Percentiles rank a stretch among this genome's conserved stretches.
phyloP scores from a whole-genome alignment of 768 basidiomycete species.

The Pleurotus cornucopiae region DNA sequence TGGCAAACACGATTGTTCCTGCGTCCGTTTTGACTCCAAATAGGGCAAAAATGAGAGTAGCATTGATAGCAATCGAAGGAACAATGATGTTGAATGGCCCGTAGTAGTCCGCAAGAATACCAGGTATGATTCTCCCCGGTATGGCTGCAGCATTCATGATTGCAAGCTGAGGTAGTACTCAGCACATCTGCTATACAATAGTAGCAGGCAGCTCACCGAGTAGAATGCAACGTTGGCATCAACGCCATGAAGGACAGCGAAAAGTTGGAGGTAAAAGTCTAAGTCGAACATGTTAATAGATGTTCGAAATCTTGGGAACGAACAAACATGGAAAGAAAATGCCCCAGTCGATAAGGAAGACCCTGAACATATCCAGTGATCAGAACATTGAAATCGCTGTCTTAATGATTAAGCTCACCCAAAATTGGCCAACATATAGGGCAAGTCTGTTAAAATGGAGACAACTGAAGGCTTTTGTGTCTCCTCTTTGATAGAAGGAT shows the following conservation, averaged over 20 bases:
- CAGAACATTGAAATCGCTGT: not conserved
- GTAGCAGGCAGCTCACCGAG: constrained; percentile 15
- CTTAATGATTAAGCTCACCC: constrained; percentile 23
- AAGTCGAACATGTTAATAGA: not conserved
- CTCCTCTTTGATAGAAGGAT: not conserved
- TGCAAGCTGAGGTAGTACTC: constrained; percentile 8
- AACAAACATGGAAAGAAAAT: constrained; percentile 47
- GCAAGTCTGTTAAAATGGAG: constrained; percentile 10
- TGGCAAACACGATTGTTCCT: constrained; percentile 28
- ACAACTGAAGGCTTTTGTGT: not conserved
- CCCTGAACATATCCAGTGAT: constrained; percentile 18
- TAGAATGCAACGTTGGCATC: constrained; percentile 23
- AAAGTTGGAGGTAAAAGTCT: constrained; percentile 32
- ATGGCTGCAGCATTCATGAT: constrained; percentile 20
- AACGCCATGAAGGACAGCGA: constrained; percentile 24
- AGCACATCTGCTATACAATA: constrained; percentile 9
- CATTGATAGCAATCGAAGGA: constrained; percentile 19
- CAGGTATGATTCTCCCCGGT: constrained; percentile 20
- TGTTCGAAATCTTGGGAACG: not conserved
- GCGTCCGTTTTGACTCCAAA: constrained; percentile 25
- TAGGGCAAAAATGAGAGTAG: constrained; percentile 30
- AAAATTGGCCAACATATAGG: constrained; percentile 33
- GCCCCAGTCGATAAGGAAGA: constrained; percentile 39
- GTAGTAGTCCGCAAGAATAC: constrained; percentile 15
- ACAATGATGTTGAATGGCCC: constrained; percentile 23